Evolutionary conservation across 805 yeast species (phyloP), one percentile per base, ranked within the genome.

Genomic region (Ogataea saltuana): DNA sequence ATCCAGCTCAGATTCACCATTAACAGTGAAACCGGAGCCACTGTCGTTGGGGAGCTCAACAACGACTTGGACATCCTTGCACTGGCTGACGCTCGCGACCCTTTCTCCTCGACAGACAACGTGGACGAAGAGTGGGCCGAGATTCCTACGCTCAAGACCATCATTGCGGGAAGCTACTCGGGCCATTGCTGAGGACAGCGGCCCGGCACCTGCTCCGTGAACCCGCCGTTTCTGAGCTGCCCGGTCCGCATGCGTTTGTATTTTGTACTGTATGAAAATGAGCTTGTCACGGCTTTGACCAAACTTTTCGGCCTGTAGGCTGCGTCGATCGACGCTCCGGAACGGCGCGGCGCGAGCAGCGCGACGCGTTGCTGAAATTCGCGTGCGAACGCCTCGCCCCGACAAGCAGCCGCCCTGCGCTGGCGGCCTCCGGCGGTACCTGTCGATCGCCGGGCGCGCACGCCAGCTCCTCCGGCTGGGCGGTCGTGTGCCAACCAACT

Each of bases 1-100:
- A 80, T 88, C 39, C 84, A 81, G 55, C 67, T 85, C 33, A 79
- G 83, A 60, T 86, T 84, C 58, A 65, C 72, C n/a, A 63, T 78
- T 22, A 60, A 62, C 38, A 65, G 65, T 42, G 67, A 61, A 47
- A 64, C 67, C 23, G 74, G 81, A 27, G 74, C 75, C 23, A 59
- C 64, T 25, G 61, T 71, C 21, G 78, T 78, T 7, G 55, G 64
- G 16, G 64, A 74, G 28, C 67, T 70, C 25, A 62, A 61, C 49
- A 59, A 75, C 28, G 60, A 68, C 21, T 61, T 81, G 33, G 50
- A 53, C 19, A 60, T 61, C 17, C 49, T 50, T 18, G 57, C 61
- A 11, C 50, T 51, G 29, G 55, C 55, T 17, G 59, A 55, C 16
- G 54, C 49, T 13, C 61, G 56, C 25, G 70, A 67, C 56, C 71